A percentile compares a stretch with the other conserved stretches of the same genome.
phyloP scores from a whole-genome alignment of 225 moss, liverwort and hornwort genomes.

The Straminergon stramineum region DNA sequence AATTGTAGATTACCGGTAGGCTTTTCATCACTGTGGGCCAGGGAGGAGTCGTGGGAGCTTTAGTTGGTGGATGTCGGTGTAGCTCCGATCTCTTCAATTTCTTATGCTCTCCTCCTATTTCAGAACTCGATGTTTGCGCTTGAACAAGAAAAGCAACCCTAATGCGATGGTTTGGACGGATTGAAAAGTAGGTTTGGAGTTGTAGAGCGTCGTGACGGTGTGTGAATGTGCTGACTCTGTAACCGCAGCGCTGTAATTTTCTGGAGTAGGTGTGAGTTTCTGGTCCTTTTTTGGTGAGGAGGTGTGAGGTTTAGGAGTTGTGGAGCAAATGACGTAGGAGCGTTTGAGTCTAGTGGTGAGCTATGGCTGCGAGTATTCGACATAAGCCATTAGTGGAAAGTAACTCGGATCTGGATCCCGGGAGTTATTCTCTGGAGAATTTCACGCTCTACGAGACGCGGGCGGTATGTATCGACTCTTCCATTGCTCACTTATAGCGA shows the following conservation, averaged over 20 bases:
- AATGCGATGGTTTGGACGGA: not conserved
- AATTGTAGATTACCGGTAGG: not conserved
- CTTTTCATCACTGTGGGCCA: not conserved
- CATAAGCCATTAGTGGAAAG: constrained; percentile 32
- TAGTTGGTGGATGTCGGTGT: constrained; percentile 10
- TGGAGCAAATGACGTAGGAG: not conserved
- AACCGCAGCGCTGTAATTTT: not conserved
- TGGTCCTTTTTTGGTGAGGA: not conserved
- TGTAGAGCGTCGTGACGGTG: not conserved
- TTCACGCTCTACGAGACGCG: constrained; percentile 77
- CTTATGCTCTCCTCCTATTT: not conserved
- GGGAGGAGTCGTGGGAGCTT: not conserved
- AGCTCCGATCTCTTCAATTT: not conserved
- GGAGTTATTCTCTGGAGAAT: constrained; percentile 51
- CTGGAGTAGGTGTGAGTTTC: not conserved
- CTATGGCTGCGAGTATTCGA: constrained; percentile 8
- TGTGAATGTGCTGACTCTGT: not conserved
- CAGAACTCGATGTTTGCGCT: not conserved
- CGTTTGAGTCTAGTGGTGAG: not conserved
- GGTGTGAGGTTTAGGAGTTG: not conserved
- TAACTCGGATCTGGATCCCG: constrained; percentile 27
- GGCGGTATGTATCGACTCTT: constrained; percentile 34
- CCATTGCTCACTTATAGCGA: not conserved
- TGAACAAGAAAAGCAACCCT: not conserved
- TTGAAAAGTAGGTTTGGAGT: not conserved